Evolutionary conservation across 2,329 filamentous ascomycete genomes (phyloP).

Genomic region (Dryadomyces quercivorus): DNA sequence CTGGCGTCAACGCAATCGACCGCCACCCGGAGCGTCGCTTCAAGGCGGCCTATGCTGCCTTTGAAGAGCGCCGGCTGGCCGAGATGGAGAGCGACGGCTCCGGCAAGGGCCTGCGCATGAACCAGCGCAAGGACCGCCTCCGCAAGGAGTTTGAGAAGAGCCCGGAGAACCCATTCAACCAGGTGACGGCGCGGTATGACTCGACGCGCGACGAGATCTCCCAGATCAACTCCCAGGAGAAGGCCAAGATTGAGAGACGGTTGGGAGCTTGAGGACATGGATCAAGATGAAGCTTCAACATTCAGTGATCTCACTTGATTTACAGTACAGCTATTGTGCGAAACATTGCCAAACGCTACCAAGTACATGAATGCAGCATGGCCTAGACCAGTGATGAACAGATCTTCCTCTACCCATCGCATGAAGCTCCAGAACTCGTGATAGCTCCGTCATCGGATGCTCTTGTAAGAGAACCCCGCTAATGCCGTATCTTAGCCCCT

Average conservation of each 20-base stretch:
- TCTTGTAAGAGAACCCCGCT: not conserved
- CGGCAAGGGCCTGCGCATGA: slow-evolving; percentile 58
- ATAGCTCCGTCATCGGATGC: not conserved
- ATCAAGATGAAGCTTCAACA: too few relatives aligned
- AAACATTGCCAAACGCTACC: too few relatives aligned
- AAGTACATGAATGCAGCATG: too few relatives aligned
- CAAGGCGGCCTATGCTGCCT: slow-evolving; percentile 75
- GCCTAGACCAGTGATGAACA: too few relatives aligned
- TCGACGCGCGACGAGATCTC: slow-evolving; percentile 65
- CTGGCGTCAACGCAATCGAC: slow-evolving; percentile 49
- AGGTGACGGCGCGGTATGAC: slow-evolving; percentile 65
- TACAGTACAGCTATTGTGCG: too few relatives aligned
- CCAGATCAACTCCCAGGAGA: slow-evolving; percentile 53
- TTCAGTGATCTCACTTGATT: too few relatives aligned
- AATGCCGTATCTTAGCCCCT: not conserved
- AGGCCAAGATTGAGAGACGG: slow-evolving; percentile 60
- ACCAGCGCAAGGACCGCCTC: slow-evolving; percentile 77
- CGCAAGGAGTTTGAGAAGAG: slow-evolving; percentile 90
- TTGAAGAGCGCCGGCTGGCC: slow-evolving; percentile 64
- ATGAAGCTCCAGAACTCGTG: not conserved
- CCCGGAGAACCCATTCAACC: slow-evolving; percentile 91
- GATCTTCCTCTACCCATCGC: not conserved
- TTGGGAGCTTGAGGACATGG: slow-evolving; percentile 27
- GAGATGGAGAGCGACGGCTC: slow-evolving; percentile 78
- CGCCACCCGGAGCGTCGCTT: slow-evolving; percentile 78